A percentile compares a stretch with the other conserved stretches of the same genome.
Conservation (phyloP, 75 land plant species). For the Pinus tabuliformis region DNA sequence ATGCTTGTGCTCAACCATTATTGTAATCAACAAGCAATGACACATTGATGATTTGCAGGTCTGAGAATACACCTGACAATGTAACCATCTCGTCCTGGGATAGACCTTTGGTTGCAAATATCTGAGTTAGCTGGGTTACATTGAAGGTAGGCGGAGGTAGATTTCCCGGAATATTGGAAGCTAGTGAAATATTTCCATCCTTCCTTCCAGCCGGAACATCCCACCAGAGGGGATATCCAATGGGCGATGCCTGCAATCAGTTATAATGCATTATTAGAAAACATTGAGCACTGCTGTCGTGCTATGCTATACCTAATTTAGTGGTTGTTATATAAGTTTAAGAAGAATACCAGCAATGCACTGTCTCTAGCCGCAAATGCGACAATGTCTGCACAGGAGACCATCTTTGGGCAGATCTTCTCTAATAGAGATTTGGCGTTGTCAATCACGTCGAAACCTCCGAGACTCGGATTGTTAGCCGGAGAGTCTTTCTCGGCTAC, state of each 20-base stretch:
- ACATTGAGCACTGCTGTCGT: neutral
- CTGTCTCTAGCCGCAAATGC: slow-evolving; percentile 27
- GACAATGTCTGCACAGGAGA: neutral
- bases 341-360: slow-evolving; percentile 7
- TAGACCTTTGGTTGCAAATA: slow-evolving; percentile 49
- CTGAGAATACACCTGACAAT: slow-evolving; percentile 35
- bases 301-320: neutral
- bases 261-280: neutral
- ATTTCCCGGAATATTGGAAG: slow-evolving; percentile 28
- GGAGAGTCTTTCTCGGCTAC: too few relatives aligned
- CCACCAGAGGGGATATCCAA: slow-evolving; percentile 27
- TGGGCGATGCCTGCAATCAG: slow-evolving; percentile 4
- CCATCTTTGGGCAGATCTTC: too few relatives aligned
- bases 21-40: too few relatives aligned
- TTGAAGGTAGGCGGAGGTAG: slow-evolving; percentile 47
- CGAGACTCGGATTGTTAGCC: too few relatives aligned
- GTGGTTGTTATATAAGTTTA: neutral
- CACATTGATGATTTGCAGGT: neutral
- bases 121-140: slow-evolving; percentile 31
- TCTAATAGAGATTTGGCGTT: too few relatives aligned
- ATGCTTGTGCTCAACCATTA: neutral
- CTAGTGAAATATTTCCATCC: slow-evolving; percentile 57
- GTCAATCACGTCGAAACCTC: too few relatives aligned
- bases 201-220: slow-evolving; percentile 53
- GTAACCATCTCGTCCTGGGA: slow-evolving; percentile 50